Base-by-base conservation (phyloP, 805 yeast genomes). In the Yarrowia sp. region DNA sequence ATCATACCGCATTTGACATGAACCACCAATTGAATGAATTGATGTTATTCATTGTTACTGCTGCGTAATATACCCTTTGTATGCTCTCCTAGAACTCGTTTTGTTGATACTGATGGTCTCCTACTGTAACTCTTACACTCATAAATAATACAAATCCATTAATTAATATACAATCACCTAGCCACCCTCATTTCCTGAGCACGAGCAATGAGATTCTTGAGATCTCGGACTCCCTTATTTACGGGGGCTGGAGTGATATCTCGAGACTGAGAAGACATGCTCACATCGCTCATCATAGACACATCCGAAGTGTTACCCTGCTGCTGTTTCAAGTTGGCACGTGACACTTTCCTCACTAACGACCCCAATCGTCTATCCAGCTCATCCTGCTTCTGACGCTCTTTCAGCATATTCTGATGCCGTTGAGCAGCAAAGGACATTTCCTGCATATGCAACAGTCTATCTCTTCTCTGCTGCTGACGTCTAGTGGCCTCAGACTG, bases 151-250 rank as follows among this genome's bases (percentile, higher is more conserved):
- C 10, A 36, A n/a, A 51, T 51, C 22, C 35, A 51, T 14, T 51
- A 22, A 51, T 14, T 51, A 22, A 22, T 22, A 22, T 22, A 22
- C 28, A 48, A 18, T 51, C 38, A 51, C 17, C 28, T 51, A 2
- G 32, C 43, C 58, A 51, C 22, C 10, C 58, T 18, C 28, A 55
- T 11, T 28, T 55, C 61, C 38, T 31, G 45, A 14, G 61, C 61
- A 17, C 61, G 22, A 5, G 61, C 61, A 41, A 55, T 41, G 38
- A 55, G 61, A 32, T 28, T 39, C 31, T 55, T 55, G 39, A 55
- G 61, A 55, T 55, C 61, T 15, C 61, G 61, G 31, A 55, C 61
- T 41, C 61, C 61, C 22, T 41, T 38, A 41, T 41, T 55, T 38
- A 55, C 61, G 38, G 47, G 61, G 28, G 38, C 36, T 28, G 36